Base-by-base conservation (phyloP, 2,329 filamentous ascomycete species). In the Beauveria caledonica region DNA sequence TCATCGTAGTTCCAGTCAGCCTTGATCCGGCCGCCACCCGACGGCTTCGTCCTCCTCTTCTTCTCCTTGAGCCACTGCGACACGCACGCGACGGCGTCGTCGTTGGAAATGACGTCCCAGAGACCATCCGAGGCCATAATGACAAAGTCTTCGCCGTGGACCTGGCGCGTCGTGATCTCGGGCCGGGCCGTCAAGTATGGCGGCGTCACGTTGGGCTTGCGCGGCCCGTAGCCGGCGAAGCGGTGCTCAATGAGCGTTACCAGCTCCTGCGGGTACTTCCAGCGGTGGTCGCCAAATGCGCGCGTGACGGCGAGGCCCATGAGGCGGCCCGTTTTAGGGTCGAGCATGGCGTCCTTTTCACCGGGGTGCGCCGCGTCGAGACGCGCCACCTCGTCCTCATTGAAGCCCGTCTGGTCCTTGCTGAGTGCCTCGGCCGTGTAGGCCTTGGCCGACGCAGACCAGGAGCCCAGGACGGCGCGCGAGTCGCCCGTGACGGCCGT, bases 181-280 rank as follows among this genome's bases (percentile, higher is more conserved):
- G 87, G 87, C 66, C 85, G 80, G 0, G 86, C 86, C 0, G 83
- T 88, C 65, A 89, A 71, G 70, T 90, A 90, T 0, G 87, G 87
- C 3, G 85, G 86, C 0, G 84, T 82, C 56, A 75, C 70, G 63
- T 72, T 73, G 15, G 76, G 72, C 2, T 81, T 78, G 0, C 68
- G 71, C 0, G 76, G 76, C 1, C 66, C 65, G 2, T 77, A 77
- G 27, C 79, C 81, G 51, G 66, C 82, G 71, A 77, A 84, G 55
- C 76, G 75, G 61, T 80, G 75, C n/a, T 68, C 63, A 6, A 66
- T 61, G 19, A 63, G 58, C 39, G 63, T 59, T 48, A 71, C 62
- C 6, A 82, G 70, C 2, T 79, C 75, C 15, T 78, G 67, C 4
- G 80, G 69, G 84, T 85, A 89, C 69, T 90, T 90, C 84, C 84